A percentile compares a stretch with the other conserved stretches of the same genome.
phyloP scores from a whole-genome alignment of 2,329 filamentous ascomycete species.

The Penicillium fuscoglaucum region DNA sequence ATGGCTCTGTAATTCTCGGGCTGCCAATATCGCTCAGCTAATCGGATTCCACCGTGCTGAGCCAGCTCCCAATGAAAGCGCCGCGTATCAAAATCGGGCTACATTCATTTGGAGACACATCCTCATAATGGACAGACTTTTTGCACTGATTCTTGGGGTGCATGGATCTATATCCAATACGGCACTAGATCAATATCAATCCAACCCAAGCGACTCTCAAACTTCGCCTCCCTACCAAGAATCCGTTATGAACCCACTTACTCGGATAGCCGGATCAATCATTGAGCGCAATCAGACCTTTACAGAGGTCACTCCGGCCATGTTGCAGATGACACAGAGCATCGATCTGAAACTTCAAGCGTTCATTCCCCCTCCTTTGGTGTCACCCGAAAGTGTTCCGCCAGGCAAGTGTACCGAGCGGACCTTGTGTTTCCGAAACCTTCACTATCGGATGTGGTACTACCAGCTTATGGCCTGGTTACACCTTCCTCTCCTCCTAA shows the following conservation, averaged over 20 bases:
- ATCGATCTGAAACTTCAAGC: conserved; percentile 9
- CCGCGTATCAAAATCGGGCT: neutral
- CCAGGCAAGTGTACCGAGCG: conserved; percentile 8
- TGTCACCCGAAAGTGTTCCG: neutral
- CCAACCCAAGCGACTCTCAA: neutral
- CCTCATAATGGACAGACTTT: conserved; percentile 8
- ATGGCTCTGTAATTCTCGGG: conserved; percentile 15
- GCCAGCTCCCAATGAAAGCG: neutral
- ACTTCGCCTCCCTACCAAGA: neutral
- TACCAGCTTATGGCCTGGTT: conserved; percentile 14
- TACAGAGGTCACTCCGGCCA: conserved; percentile 3
- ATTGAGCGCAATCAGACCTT: conserved; percentile 20
- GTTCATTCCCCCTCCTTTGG: neutral
- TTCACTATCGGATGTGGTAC: conserved; percentile 4
- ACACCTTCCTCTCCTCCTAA: conserved; percentile 12
- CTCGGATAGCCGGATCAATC: conserved; percentile 14
- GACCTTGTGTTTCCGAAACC: neutral
- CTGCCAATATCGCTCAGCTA: conserved; percentile 10
- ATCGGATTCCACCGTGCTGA: conserved; percentile 11
- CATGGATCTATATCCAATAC: conserved; percentile 11
- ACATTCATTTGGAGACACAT: conserved; percentile 10
- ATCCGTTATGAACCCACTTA: conserved; percentile 2
- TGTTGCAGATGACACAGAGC: conserved; percentile 12
- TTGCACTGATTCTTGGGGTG: conserved; percentile 14
- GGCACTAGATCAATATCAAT: conserved; percentile 6